Evolutionary conservation across 139 green algal genomes (phyloP).

Genomic region (Haematococcus lacustris): DNA sequence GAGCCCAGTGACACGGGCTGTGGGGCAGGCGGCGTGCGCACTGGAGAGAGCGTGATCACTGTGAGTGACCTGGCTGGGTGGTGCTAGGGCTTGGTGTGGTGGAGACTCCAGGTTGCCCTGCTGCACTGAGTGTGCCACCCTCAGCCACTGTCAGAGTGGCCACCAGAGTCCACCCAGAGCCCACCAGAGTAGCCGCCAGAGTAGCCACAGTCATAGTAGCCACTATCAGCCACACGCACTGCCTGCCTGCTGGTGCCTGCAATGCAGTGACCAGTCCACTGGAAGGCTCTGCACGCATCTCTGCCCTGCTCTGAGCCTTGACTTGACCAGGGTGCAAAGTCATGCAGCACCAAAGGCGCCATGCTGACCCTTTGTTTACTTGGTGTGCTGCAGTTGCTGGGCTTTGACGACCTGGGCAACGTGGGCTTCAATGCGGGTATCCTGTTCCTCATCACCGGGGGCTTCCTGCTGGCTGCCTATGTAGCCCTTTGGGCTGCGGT

Average conservation of each 20-base stretch:
- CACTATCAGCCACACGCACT: background rate
- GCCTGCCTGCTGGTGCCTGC: background rate
- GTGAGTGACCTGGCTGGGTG: background rate
- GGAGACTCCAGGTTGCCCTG: background rate
- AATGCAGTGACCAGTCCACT: background rate
- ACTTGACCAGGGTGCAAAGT: too few relatives aligned
- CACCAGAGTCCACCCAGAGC: too few relatives aligned
- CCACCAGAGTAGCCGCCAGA: too few relatives aligned
- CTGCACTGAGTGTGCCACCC: background rate
- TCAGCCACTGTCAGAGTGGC: too few relatives aligned
- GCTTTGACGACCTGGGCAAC: background rate
- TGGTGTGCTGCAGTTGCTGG: conserved; percentile 1
- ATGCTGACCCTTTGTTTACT: background rate
- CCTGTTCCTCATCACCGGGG: background rate
- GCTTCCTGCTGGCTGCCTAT: conserved; percentile 12
- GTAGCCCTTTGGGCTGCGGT: conserved; percentile 14
- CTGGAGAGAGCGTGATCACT: background rate
- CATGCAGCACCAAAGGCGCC: too few relatives aligned
- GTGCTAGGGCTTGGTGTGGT: background rate
- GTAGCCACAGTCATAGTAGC: too few relatives aligned
- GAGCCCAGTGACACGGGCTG: background rate
- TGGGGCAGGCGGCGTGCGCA: background rate
- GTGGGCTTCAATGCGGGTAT: background rate
- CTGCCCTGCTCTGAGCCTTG: background rate
- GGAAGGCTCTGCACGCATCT: background rate